A percentile compares a stretch with the other conserved stretches of the same genome.
These are phyloP conservation scores for Brassica hybrid DNA, from an alignment of 441 rosid species.

Conservation along the genomic window DNA sequence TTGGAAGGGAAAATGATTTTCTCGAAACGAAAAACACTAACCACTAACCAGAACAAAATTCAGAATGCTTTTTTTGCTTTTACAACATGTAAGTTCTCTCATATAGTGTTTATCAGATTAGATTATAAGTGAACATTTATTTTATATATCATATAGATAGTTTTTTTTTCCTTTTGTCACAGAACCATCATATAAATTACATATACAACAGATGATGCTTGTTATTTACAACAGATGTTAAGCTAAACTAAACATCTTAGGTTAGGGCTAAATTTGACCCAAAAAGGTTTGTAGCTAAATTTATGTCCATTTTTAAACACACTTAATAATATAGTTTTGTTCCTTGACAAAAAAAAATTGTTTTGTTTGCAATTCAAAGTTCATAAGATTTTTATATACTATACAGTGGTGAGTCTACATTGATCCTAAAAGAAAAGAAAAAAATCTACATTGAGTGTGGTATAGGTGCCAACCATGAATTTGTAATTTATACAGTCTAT, in stretches of 20 bases:
- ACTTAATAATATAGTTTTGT: not conserved
- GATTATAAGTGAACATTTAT: not conserved
- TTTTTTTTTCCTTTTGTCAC: not conserved
- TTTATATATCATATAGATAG: not conserved
- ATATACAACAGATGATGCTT: not conserved
- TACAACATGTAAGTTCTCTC: conserved; percentile 3
- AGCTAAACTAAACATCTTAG: not conserved
- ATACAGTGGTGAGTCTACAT: not conserved
- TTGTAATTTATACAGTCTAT: too few species aligned
- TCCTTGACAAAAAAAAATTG: too few species aligned
- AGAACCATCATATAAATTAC: not conserved
- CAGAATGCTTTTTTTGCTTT: not conserved
- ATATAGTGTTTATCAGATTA: not conserved
- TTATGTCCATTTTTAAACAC: not conserved
- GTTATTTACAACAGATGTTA: not conserved
- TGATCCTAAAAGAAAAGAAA: not conserved
- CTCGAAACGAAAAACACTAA: not conserved
- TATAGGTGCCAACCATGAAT: not conserved
- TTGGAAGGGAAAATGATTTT: conserved; percentile 3
- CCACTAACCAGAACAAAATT: conserved; percentile 6
- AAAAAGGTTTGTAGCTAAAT: not conserved
- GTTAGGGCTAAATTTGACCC: not conserved
- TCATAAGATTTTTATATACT: not conserved
- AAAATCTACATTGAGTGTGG: too few species aligned
- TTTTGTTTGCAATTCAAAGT: not conserved